Conservation (phyloP, 106 monocot genomes). For the Allium cepa region DNA sequence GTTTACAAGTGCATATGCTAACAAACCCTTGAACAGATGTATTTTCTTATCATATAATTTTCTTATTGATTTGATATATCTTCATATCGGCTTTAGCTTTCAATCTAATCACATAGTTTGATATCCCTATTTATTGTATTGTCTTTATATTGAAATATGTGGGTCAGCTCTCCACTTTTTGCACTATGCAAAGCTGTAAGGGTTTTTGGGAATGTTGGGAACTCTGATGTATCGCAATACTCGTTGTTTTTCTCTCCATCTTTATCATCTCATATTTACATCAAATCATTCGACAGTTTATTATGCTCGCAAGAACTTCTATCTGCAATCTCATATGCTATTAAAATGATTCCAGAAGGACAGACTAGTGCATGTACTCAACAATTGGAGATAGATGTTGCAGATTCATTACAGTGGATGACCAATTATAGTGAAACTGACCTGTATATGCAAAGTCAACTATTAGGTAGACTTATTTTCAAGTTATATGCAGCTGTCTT, state of each 20-base stretch:
- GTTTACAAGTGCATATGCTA: no score
- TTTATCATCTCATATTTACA: slow-evolving; percentile 28
- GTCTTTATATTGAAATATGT: slow-evolving; percentile 8
- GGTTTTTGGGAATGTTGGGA: slow-evolving; percentile 21
- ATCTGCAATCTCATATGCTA: slow-evolving; percentile 38
- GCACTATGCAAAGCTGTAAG: slow-evolving; percentile 73
- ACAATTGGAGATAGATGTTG: slow-evolving; percentile 52
- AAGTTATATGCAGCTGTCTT: slow-evolving; percentile 56
- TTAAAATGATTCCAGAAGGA: slow-evolving; percentile 81
- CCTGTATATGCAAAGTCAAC: slow-evolving; percentile 30
- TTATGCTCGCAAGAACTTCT: slow-evolving; percentile 41
- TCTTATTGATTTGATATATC: no score
- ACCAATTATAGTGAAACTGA: slow-evolving; percentile 5
- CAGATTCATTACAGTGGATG: slow-evolving; percentile 67
- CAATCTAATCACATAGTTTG: no score
- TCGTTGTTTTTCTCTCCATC: slow-evolving; percentile 23
- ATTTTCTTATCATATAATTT: no score
- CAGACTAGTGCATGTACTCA: slow-evolving; percentile 54
- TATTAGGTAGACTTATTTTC: slow-evolving; percentile 62
- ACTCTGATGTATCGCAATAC: slow-evolving; percentile 12
- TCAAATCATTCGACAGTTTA: slow-evolving; percentile 34
- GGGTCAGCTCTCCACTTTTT: slow-evolving; percentile 68
- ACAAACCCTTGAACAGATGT: no score
- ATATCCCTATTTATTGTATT: no score
- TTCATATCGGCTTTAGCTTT: no score